phyloP scores from a whole-genome alignment of 164 flowering plant genomes.

The Magnolia officinalis region DNA sequence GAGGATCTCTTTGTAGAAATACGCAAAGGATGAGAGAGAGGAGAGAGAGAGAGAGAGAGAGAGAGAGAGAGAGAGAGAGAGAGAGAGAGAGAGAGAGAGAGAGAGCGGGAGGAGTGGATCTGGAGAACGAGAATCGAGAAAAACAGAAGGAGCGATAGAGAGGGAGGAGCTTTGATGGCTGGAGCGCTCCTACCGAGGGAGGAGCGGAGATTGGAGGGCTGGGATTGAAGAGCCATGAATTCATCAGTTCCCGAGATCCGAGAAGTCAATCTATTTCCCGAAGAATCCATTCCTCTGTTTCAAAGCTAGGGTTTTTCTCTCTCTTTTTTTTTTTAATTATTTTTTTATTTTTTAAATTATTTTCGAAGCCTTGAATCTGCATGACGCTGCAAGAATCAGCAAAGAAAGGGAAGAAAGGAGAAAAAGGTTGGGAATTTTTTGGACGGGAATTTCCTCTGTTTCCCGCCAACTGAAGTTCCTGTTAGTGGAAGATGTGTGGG shows the following conservation, averaged over 20 bases:
- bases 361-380: neutral
- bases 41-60: neutral
- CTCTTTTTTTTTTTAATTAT: neutral
- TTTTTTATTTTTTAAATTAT: neutral
- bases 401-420: neutral
- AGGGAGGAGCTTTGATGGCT: neutral
- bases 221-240: neutral
- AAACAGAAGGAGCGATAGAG: neutral
- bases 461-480: no score
- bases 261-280: slow-evolving; percentile 12
- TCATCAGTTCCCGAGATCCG: slow-evolving; percentile 14
- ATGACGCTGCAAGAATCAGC: neutral
- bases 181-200: neutral
- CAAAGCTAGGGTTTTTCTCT: slow-evolving; percentile 5
- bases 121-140: slow-evolving; percentile 13
- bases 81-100: slow-evolving; percentile 2
- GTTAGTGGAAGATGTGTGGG: no score
- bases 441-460: neutral
- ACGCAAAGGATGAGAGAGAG: slow-evolving; percentile 2
- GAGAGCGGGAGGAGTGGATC: slow-evolving; percentile 23
- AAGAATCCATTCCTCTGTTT: slow-evolving; percentile 5
- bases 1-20: neutral
- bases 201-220: neutral
- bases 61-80: neutral
- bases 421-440: neutral